Evolutionary conservation across 2,329 filamentous ascomycete genomes (phyloP), one percentile per base, ranked within the genome.

Genomic region (Lachnellula subtilissima): DNA sequence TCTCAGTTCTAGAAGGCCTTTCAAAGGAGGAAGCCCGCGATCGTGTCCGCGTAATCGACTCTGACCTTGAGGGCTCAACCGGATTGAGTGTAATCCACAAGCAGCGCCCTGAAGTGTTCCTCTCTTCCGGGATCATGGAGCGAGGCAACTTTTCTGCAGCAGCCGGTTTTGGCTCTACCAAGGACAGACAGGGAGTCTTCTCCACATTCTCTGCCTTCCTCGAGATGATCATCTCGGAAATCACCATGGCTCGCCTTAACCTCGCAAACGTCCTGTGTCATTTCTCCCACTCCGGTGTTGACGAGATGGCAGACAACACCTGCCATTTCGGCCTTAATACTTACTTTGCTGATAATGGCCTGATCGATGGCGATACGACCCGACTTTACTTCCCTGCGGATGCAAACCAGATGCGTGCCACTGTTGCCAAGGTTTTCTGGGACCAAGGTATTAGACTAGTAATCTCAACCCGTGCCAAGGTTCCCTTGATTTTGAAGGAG

Each of bases 281-380:
- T 57, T 73, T 74, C 58, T 73, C 71, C 1, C 72, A 74, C 61
- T 71, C 68, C 8, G 72, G 72, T 36, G 69, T 74, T 2, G 71
- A 73, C 42, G 72, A 73, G 57, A 74, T 73, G 65, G 72, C 72
- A 14, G 72, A 73, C 54, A 74, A 73, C 58, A 74, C 72, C 1
- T 74, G 72, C 63, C 72, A 74, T 60, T 74, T 74, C 54, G 72
- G 72, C 5, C 59, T 74, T 56, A 73, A 73, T 64, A 68, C 71
- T 40, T 72, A 73, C 66, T 73, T 74, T 54, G 71, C 72, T 4
- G 72, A 74, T 35, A 73, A 74, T 48, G 72, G 70, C 1, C 61
- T 74, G 7, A 70, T 72, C 62, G 72, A 73, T 53, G 67, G 68
- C 22, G 69, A 67, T 54, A 65, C 42, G 23, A 73, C 70, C 1